Evolutionary conservation across 306 rosid species (phyloP).

Genomic region (Prosopis cineraria): DNA sequence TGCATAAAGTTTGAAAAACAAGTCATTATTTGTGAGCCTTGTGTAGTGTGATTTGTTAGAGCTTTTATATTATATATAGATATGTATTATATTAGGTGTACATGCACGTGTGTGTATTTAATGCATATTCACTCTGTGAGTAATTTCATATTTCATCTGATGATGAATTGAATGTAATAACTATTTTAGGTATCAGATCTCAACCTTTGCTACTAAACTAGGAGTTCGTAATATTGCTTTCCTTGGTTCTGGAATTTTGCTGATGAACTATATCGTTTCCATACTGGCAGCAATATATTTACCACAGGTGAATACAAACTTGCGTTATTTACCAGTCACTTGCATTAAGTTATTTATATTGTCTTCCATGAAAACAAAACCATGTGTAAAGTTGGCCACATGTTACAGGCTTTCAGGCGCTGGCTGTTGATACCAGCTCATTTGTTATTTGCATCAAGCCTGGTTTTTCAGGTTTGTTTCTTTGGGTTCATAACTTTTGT

Average conservation of each 20-base stretch:
- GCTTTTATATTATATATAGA: background rate
- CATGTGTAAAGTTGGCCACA: slow-evolving; percentile 23
- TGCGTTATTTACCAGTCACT: slow-evolving; percentile 7
- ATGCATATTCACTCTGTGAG: slow-evolving; percentile 1
- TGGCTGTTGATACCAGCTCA: slow-evolving; percentile 80
- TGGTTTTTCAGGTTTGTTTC: slow-evolving; percentile 78
- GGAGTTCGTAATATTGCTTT: slow-evolving; percentile 89
- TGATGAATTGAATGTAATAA: slow-evolving; percentile 27
- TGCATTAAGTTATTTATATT: background rate
- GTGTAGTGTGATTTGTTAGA: background rate
- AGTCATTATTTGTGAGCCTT: background rate
- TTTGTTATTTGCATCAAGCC: slow-evolving; percentile 59
- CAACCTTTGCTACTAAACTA: slow-evolving; percentile 91
- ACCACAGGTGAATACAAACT: slow-evolving; percentile 68
- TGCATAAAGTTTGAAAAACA: background rate
- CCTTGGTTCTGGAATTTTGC: slow-evolving; percentile 93
- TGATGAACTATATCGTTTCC: slow-evolving; percentile 75
- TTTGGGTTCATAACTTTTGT: slow-evolving; percentile 12
- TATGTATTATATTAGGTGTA: background rate
- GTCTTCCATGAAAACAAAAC: slow-evolving; percentile 6
- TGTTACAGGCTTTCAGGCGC: slow-evolving; percentile 82
- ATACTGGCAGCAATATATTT: slow-evolving; percentile 68
- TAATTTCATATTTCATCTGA: slow-evolving; percentile 24
- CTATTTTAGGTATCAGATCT: slow-evolving; percentile 75
- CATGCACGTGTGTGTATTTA: background rate